phyloP scores from a whole-genome alignment of 176 grass and related monocot genomes.

The Thinopyrum elongatum region DNA sequence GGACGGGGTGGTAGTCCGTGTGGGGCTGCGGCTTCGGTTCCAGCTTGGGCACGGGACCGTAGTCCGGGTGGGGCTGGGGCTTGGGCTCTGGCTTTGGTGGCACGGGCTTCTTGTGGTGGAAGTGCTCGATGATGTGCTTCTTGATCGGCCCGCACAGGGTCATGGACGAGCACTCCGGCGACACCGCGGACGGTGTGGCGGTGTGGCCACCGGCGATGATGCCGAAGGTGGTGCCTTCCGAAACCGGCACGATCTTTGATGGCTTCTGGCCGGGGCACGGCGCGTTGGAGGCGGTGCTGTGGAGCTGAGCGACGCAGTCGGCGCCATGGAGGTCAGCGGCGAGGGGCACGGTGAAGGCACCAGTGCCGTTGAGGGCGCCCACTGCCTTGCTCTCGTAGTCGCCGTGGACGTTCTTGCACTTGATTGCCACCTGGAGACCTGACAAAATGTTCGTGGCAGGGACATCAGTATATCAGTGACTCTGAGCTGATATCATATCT shows the following conservation, averaged over 20 bases:
- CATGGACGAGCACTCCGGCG: neutral
- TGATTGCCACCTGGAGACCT: constrained; percentile 6
- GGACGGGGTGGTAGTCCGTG: neutral
- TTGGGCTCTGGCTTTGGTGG: neutral
- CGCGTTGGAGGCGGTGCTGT: neutral
- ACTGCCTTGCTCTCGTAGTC: neutral
- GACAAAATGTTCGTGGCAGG: neutral
- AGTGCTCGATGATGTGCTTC: neutral
- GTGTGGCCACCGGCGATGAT: neutral
- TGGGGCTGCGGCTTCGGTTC: neutral
- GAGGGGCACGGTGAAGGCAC: constrained; percentile 30
- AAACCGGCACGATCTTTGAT: neutral
- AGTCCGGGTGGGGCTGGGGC: neutral
- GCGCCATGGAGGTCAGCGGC: neutral
- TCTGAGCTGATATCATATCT: too few species aligned
- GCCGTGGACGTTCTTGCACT: neutral
- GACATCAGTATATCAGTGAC: too few species aligned
- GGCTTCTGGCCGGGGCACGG: constrained; percentile 30
- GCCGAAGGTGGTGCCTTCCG: constrained; percentile 1
- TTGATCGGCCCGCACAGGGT: constrained; percentile 11
- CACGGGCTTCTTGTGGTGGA: neutral
- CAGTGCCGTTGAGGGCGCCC: neutral
- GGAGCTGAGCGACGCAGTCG: constrained; percentile 36
- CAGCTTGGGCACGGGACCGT: neutral
- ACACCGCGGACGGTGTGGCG: neutral